phyloP scores from a whole-genome alignment of 2,329 filamentous ascomycete genomes.

The Sordariomycetes sp. region DNA sequence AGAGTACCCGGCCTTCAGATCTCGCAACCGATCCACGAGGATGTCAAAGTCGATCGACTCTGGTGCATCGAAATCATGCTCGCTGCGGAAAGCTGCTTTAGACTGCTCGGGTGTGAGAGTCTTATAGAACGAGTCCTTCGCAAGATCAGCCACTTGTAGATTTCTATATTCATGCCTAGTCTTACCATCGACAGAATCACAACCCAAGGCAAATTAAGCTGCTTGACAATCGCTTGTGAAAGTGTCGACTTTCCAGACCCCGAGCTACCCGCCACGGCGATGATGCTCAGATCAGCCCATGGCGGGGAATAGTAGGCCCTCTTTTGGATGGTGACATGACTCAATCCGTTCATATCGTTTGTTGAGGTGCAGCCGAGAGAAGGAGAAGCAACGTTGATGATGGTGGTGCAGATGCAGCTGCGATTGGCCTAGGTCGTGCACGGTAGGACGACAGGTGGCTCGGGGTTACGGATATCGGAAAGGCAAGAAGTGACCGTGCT shows the following conservation, averaged over 20 bases:
- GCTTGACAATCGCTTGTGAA: slow-evolving; percentile 81
- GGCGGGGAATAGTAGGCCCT: slow-evolving; percentile 79
- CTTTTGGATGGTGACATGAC: slow-evolving; percentile 41
- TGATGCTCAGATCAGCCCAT: slow-evolving; percentile 94
- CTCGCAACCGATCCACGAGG: slow-evolving; percentile 66
- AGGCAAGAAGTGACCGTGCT: too few relatives aligned
- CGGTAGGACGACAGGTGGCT: too few relatives aligned
- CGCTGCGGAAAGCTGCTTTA: slow-evolving; percentile 72
- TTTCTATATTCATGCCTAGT: slow-evolving; percentile 9
- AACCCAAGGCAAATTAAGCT: slow-evolving; percentile 92
- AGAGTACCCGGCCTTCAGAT: slow-evolving; percentile 82
- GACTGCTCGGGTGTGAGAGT: slow-evolving; percentile 72
- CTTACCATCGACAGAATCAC: slow-evolving; percentile 92
- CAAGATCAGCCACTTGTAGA: neutral
- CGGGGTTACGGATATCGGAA: too few relatives aligned
- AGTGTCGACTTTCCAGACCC: slow-evolving; percentile 92
- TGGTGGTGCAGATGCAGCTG: too few relatives aligned
- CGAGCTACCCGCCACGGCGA: slow-evolving; percentile 90
- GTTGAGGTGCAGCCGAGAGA: too few relatives aligned
- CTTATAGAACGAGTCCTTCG: slow-evolving; percentile 94
- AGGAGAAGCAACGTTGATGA: too few relatives aligned
- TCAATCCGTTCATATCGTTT: slow-evolving; percentile 20
- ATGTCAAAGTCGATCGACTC: slow-evolving; percentile 92
- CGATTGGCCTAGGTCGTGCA: too few relatives aligned
- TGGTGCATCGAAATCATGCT: slow-evolving; percentile 94